These are phyloP conservation scores for Rhizopogon salebrosus DNA, from an alignment of 768 basidiomycete genomes.

Conservation along the genomic window DNA sequence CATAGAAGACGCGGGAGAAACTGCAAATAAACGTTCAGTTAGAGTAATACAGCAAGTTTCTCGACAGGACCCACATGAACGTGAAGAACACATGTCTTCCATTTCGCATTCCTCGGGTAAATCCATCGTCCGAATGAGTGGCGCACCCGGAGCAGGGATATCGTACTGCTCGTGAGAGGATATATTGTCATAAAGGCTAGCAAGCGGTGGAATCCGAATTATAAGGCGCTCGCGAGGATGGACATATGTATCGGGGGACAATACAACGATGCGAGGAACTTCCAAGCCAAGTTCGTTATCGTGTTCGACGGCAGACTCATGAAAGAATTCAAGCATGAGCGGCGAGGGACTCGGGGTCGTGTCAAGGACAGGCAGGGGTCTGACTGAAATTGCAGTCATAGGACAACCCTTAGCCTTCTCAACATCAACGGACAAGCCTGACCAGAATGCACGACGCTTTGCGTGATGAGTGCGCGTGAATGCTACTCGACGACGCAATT, in stretches of 20 bases:
- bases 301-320: not conserved
- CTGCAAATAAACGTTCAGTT: slow-evolving; percentile 6
- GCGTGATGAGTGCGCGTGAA: slow-evolving; percentile 39
- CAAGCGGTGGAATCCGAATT: slow-evolving; percentile 2
- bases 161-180: not conserved
- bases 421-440: slow-evolving; percentile 43
- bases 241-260: not conserved
- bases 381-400: slow-evolving; percentile 31
- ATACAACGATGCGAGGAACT: slow-evolving; percentile 7
- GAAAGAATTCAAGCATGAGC: not conserved
- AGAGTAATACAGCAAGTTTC: not conserved
- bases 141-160: slow-evolving; percentile 16
- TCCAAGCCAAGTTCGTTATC: not conserved
- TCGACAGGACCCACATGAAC: slow-evolving; percentile 12
- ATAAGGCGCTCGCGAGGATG: not conserved
- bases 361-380: slow-evolving; percentile 35
- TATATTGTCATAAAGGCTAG: slow-evolving; percentile 1
- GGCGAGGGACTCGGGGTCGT: slow-evolving; percentile 6
- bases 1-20: slow-evolving; percentile 3
- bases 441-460: slow-evolving; percentile 36
- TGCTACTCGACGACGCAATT: slow-evolving; percentile 27
- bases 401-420: slow-evolving; percentile 36
- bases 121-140: slow-evolving; percentile 17
- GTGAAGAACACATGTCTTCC: slow-evolving; percentile 9
- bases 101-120: slow-evolving; percentile 19